Evolutionary conservation across 768 basidiomycete genomes (phyloP).

Genomic region (Grammothele lineata): DNA sequence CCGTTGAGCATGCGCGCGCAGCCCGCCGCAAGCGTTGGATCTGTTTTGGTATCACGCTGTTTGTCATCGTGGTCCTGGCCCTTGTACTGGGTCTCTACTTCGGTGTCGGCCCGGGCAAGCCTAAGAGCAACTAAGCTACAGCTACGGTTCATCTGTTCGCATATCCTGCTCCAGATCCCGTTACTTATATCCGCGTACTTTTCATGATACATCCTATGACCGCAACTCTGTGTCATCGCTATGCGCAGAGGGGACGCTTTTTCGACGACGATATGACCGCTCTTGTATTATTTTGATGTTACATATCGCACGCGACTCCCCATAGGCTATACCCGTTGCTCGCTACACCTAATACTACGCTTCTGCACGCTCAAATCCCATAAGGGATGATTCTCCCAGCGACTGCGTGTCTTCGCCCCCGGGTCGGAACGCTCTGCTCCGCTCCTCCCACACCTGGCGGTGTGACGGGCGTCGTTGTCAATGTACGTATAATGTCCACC

Average conservation of each 20-base stretch:
- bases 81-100: conserved; percentile 48
- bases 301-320: neutral
- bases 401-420: too few species aligned
- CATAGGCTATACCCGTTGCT: neutral
- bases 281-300: too few species aligned
- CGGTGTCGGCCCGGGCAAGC: conserved; percentile 1
- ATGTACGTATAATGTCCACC: too few species aligned
- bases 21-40: conserved; percentile 85
- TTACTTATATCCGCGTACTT: neutral
- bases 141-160: too few species aligned
- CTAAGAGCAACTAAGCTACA: conserved; percentile 3
- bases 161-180: too few species aligned
- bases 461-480: too few species aligned
- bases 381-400: too few species aligned
- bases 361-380: too few species aligned
- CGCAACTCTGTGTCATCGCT: neutral
- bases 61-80: conserved; percentile 53
- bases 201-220: neutral
- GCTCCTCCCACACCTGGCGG: too few species aligned
- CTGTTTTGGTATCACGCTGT: conserved; percentile 65
- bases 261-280: neutral
- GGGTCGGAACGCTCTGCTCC: too few species aligned
- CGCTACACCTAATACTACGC: neutral
- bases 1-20: conserved; percentile 61
- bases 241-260: neutral